Evolutionary conservation across 345 rosid genomes (phyloP), one percentile per base, ranked within the genome.

Genomic region (Populus tremula): DNA sequence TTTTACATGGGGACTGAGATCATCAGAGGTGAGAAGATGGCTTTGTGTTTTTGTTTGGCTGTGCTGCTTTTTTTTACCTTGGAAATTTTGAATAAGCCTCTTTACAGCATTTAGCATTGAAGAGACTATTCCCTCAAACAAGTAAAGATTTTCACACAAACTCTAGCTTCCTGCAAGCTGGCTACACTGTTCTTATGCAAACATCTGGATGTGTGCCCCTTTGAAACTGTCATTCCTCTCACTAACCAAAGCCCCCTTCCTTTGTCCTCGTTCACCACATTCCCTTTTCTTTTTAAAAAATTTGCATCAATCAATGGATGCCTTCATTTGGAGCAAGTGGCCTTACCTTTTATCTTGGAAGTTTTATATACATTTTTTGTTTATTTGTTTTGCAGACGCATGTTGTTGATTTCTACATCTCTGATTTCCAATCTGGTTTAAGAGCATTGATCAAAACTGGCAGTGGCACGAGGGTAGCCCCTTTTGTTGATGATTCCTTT

Each of bases 361-460:
- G 10, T 18, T 70, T 70, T 27, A 5, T 27, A 27, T 18, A 45
- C 4, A 59, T 39, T 69, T n/a, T 78, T 27, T 27, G 29, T 20
- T 41, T 18, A 33, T 9, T 35, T 67, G 67, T 45, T 82, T 81
- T 66, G 78, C 89, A 95, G 98, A 89, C 89, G 80, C 97, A 87
- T 77, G 97, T 86, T 8, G 98, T 91, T 53, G 99, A 95, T 85
- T 95, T 95, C 87, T 95, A 95, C 89, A 95, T 95, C 74, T 95
- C 97, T 62, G 98, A 95, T 87, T 93, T 90, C 85, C 98, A 90
- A 76, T 93, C 98, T 70, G 98, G 98, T 36, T 84, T 93, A 66
- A 88, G 97, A 83, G 99, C 97, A 54, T 84, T 95, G 84, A 98
- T 95, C 74, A 95, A 95, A 85, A 88, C 91, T 21, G 98, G 98